A percentile compares a stretch with the other conserved stretches of the same genome.
These are phyloP conservation scores for Neofusicoccum parvum DNA, from an alignment of 2,329 filamentous ascomycete genomes.

Conservation along the genomic window DNA sequence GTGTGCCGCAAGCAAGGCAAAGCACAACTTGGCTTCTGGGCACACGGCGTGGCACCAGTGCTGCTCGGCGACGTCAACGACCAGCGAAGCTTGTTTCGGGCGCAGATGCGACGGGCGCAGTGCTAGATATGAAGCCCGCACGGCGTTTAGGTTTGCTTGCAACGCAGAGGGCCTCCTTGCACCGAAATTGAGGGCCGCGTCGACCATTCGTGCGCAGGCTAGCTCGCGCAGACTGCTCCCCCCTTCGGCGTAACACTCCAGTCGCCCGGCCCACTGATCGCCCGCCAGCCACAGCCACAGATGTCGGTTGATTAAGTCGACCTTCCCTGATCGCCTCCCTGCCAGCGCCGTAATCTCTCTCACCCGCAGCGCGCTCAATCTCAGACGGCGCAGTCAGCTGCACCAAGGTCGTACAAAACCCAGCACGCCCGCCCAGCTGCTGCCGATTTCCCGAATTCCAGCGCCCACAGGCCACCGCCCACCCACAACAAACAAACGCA, in stretches of 20 bases:
- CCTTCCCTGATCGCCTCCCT: constrained; percentile 9
- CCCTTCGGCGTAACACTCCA: neutral
- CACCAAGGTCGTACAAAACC: constrained; percentile 1
- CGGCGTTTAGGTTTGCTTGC: neutral
- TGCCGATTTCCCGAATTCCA: constrained; percentile 4
- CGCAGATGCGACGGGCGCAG: neutral
- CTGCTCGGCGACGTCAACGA: neutral
- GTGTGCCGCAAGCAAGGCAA: neutral
- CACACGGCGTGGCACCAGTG: neutral
- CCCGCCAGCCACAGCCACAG: constrained; percentile 5
- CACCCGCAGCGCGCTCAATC: neutral
- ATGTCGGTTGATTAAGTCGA: neutral
- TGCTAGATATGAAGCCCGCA: neutral
- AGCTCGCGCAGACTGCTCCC: neutral
- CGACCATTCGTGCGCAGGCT: neutral
- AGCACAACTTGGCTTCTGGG: neutral
- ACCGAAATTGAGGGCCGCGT: constrained; percentile 2
- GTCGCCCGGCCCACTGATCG: constrained; percentile 5
- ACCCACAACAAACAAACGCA: constrained; percentile 15
- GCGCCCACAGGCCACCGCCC: constrained; percentile 10
- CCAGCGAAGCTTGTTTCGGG: neutral
- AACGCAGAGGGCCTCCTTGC: neutral
- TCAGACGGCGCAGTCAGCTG: neutral
- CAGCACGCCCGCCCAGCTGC: neutral
- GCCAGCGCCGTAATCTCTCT: constrained; percentile 8